These are phyloP conservation scores for Nitzschia palea DNA, from an alignment of 108 stramenopile genomes.

Conservation along the genomic window DNA sequence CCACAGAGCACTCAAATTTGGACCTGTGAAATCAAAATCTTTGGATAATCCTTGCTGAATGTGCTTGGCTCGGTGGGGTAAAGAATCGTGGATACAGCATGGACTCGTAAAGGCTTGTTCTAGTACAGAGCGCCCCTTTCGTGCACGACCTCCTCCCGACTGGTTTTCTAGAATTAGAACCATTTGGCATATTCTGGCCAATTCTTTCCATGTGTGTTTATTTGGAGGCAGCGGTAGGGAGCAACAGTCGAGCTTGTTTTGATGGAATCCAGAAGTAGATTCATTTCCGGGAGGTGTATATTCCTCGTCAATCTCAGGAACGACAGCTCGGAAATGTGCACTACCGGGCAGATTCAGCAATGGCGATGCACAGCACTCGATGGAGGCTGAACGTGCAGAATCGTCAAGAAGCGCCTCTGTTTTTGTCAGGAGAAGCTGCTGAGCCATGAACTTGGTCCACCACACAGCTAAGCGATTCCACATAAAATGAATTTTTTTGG, in stretches of 20 bases:
- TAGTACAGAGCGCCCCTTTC: not conserved
- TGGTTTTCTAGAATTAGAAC: conserved; percentile 23
- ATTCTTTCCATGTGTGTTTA: conserved; percentile 43
- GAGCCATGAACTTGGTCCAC: conserved; percentile 41
- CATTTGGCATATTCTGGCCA: conserved; percentile 31
- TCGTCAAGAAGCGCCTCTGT: not conserved
- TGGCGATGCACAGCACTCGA: conserved; percentile 16
- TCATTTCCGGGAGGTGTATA: not conserved
- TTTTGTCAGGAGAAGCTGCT: conserved; percentile 24
- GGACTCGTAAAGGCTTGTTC: conserved; percentile 14
- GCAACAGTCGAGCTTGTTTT: conserved; percentile 5
- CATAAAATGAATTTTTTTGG: conserved; percentile 24
- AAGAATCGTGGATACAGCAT: conserved; percentile 3
- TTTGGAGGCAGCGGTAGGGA: conserved; percentile 42
- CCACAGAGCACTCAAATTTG: conserved; percentile 52
- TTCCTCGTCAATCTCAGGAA: conserved; percentile 1
- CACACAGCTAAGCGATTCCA: conserved; percentile 38
- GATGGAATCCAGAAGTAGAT: conserved; percentile 9
- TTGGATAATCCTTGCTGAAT: not conserved
- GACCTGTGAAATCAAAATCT: conserved; percentile 16
- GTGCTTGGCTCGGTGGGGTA: conserved; percentile 1
- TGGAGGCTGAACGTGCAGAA: not conserved
- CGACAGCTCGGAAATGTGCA: conserved; percentile 2
- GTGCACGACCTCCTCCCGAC: not conserved
- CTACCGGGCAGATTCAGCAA: conserved; percentile 34